Percentiles rank a stretch among this genome's conserved stretches.
These are phyloP conservation scores for Nicotiana obtusifolia DNA, from an alignment of 257 asterid genomes.

Conservation along the genomic window DNA sequence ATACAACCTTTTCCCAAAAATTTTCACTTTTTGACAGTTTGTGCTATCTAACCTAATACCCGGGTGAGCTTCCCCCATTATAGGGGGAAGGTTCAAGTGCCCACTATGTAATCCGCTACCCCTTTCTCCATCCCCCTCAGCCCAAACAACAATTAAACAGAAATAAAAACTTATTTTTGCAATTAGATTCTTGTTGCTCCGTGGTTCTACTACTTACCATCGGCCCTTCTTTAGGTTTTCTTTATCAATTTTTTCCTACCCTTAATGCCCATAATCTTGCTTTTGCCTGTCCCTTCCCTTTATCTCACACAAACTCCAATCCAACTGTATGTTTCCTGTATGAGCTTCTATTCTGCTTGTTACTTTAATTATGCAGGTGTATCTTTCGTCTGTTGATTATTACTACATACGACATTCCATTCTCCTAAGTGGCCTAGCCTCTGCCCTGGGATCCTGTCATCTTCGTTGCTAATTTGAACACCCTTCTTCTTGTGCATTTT, in stretches of 20 bases:
- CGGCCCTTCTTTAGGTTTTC: background rate
- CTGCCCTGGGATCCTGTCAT: background rate
- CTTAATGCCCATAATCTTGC: background rate
- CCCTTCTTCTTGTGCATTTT: background rate
- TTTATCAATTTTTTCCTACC: background rate
- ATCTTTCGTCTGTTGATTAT: background rate
- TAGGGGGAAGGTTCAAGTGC: background rate
- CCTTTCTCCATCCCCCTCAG: background rate
- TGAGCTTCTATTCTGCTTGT: background rate
- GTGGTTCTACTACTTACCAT: background rate
- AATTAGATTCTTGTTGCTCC: background rate
- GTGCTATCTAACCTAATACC: constrained; percentile 1
- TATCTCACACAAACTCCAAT: constrained; percentile 1
- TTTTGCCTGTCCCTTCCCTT: background rate
- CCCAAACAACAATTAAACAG: background rate
- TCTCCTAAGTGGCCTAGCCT: background rate
- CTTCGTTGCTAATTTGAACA: background rate
- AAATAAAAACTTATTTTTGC: background rate
- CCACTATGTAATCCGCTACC: background rate
- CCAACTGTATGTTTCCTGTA: background rate
- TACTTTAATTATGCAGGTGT: background rate
- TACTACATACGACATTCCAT: background rate
- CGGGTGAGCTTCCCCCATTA: background rate
- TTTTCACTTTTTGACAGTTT: background rate
- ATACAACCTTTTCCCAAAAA: background rate